phyloP scores from a whole-genome alignment of 148 eudicot species.

The Vaccinium macrocarpon region DNA sequence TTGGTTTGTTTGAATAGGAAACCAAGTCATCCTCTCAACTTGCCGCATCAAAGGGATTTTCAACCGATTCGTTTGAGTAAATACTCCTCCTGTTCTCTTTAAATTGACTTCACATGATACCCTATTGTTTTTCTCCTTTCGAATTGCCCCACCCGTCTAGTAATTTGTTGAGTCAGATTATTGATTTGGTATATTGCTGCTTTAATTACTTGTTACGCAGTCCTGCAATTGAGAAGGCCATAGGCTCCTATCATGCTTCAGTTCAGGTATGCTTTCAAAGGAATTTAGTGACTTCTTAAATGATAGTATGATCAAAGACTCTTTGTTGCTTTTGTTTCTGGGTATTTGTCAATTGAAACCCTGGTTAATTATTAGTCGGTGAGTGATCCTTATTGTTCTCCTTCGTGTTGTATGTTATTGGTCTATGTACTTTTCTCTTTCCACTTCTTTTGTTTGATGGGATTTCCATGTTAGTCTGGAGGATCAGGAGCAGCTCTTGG shows the following conservation, averaged over 20 bases:
- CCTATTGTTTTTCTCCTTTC: background rate
- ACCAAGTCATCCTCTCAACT: constrained; percentile 33
- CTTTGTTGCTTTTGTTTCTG: background rate
- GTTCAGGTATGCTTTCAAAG: constrained; percentile 57
- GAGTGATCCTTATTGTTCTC: background rate
- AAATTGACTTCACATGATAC: background rate
- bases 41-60: constrained; percentile 41
- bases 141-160: background rate
- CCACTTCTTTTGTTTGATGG: background rate
- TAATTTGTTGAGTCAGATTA: background rate
- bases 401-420: background rate
- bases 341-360: background rate
- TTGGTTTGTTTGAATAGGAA: constrained; percentile 32
- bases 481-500: background rate
- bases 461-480: background rate
- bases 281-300: background rate
- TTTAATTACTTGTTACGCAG: constrained; percentile 26
- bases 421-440: background rate
- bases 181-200: background rate
- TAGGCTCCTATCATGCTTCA: constrained; percentile 78
- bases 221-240: constrained; percentile 54
- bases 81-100: background rate
- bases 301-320: background rate
- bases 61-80: constrained; percentile 42
- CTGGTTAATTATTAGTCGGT: background rate